Evolutionary conservation across 2,329 filamentous ascomycete genomes (phyloP).

Genomic region (Pseudogymnoascus pannorum): DNA sequence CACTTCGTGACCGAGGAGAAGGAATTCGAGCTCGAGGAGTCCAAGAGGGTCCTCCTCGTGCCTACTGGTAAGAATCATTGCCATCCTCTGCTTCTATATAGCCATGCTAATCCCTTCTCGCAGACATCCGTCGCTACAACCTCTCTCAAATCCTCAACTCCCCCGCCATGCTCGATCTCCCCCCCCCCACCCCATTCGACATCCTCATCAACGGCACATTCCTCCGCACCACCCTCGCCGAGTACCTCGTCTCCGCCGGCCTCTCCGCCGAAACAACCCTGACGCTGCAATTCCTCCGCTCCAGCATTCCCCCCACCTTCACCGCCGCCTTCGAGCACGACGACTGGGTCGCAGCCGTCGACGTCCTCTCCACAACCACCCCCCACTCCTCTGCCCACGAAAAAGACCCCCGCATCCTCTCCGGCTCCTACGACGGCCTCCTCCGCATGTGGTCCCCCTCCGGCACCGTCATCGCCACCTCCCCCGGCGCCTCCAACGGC

Average conservation of each 20-base stretch:
- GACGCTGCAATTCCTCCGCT: conserved; percentile 87
- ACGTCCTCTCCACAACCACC: conserved; percentile 66
- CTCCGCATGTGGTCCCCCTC: conserved; percentile 85
- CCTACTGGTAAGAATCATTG: conserved; percentile 42
- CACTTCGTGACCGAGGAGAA: conserved; percentile 58
- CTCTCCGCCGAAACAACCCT: conserved; percentile 84
- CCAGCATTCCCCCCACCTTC: conserved; percentile 80
- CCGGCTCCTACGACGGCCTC: conserved; percentile 86
- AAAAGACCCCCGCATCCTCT: conserved; percentile 60
- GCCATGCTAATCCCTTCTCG: conserved; percentile 9
- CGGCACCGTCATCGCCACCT: conserved; percentile 75
- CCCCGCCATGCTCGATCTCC: conserved; percentile 60
- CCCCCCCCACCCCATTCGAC: conserved; percentile 71
- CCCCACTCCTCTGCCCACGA: conserved; percentile 44
- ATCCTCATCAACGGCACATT: conserved; percentile 94
- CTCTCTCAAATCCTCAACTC: conserved; percentile 65
- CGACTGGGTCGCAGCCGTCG: conserved; percentile 88
- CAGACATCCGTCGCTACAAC: conserved; percentile 63
- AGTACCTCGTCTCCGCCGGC: conserved; percentile 79
- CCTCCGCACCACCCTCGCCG: conserved; percentile 79
- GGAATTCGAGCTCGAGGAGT: conserved; percentile 56
- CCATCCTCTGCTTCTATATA: background rate
- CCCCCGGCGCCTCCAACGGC: conserved; percentile 55
- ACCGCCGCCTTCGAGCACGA: conserved; percentile 93
- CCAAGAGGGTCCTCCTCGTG: conserved; percentile 54